Evolutionary conservation across 192 early-diverging fungal genomes (phyloP).

Genomic region (Globomyces pollinis-pini): DNA sequence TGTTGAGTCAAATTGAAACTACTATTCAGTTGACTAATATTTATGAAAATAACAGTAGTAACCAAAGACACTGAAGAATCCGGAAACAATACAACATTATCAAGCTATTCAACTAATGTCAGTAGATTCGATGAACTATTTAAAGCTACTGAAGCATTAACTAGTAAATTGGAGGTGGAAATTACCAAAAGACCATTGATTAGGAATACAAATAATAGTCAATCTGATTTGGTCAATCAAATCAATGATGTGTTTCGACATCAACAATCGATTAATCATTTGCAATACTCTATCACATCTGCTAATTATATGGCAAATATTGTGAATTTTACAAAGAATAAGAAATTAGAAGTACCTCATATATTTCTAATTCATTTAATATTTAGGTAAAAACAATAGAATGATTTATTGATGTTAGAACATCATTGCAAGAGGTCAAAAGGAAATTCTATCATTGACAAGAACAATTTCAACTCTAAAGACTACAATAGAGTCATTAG

Average conservation of each 20-base stretch:
- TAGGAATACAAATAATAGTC: no score
- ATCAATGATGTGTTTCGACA: not conserved
- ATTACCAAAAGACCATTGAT: no score
- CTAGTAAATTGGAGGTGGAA: no score
- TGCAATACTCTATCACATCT: constrained; percentile 1
- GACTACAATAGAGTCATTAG: not conserved
- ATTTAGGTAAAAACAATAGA: no score
- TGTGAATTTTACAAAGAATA: constrained; percentile 3
- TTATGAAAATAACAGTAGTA: no score
- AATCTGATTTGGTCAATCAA: constrained; percentile 2
- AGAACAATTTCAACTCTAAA: constrained; percentile 2
- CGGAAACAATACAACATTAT: no score
- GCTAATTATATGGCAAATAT: constrained; percentile 11
- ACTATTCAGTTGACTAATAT: no score
- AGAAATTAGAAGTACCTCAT: constrained; percentile 7
- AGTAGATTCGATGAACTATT: no score
- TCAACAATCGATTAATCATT: constrained; percentile 6
- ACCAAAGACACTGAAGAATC: no score
- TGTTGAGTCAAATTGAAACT: no score
- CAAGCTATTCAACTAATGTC: no score
- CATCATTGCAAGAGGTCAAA: not conserved
- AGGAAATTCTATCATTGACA: constrained; percentile 6
- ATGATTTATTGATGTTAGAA: not conserved
- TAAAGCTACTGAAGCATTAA: no score
- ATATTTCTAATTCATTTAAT: not conserved